Evolutionary conservation across 441 rosid species (phyloP).

Genomic region (Eruca vesicaria): DNA sequence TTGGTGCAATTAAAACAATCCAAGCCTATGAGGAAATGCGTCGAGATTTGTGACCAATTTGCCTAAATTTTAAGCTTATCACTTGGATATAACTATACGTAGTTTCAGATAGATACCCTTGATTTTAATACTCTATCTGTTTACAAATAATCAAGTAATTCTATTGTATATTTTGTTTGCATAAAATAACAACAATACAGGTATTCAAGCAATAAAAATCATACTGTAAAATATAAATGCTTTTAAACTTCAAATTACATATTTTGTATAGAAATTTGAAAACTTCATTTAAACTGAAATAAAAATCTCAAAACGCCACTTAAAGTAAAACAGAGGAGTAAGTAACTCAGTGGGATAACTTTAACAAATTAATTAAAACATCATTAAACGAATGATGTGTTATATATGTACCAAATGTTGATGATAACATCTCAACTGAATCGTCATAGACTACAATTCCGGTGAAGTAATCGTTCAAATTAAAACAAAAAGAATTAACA

Average conservation of each 20-base stretch:
- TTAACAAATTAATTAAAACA: neutral
- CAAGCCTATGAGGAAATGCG: conserved; percentile 8
- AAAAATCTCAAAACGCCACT: too few species aligned
- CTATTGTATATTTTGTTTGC: too few species aligned
- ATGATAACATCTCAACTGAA: neutral
- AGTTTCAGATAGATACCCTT: neutral
- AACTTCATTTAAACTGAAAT: too few species aligned
- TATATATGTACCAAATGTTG: neutral
- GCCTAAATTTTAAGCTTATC: neutral
- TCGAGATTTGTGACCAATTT: conserved; percentile 17
- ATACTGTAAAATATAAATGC: too few species aligned
- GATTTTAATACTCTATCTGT: neutral
- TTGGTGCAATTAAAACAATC: conserved; percentile 20
- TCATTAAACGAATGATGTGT: neutral
- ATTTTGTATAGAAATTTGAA: too few species aligned
- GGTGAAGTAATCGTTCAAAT: neutral
- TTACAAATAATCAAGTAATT: too few species aligned
- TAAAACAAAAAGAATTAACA: neutral
- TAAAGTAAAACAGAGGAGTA: neutral
- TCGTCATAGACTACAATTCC: neutral
- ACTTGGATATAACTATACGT: neutral
- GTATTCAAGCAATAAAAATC: too few species aligned
- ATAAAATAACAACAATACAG: too few species aligned
- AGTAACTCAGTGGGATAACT: neutral
- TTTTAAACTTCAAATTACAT: too few species aligned